These are phyloP conservation scores for Candida argentea DNA, from an alignment of 805 yeast genomes.

Conservation along the genomic window DNA sequence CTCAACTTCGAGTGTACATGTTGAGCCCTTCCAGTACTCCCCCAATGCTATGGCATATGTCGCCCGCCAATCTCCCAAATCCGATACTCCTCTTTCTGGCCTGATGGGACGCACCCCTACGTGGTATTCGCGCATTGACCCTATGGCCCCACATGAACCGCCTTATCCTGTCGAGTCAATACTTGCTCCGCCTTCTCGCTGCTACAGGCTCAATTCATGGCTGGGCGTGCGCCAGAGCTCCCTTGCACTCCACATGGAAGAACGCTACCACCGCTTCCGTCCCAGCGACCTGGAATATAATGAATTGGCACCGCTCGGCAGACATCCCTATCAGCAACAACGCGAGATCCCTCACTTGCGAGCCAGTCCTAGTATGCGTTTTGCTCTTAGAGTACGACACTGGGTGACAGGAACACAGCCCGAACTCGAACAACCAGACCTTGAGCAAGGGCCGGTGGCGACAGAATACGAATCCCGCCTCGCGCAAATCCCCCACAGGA, in stretches of 20 bases:
- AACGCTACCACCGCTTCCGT: constrained; percentile 20
- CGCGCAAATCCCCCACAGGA: not conserved
- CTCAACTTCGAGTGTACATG: no score
- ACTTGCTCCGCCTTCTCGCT: constrained; percentile 1
- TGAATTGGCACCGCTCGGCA: constrained; percentile 12
- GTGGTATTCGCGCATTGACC: no score
- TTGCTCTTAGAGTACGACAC: no score
- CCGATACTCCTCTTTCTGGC: no score
- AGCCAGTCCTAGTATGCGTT: no score
- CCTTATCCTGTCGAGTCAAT: constrained; percentile 11
- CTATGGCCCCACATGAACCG: constrained; percentile 16
- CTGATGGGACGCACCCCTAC: no score
- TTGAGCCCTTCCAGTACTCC: no score
- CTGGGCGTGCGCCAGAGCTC: constrained; percentile 7
- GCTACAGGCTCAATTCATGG: constrained; percentile 5
- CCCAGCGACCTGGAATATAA: constrained; percentile 25
- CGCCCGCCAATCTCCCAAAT: no score
- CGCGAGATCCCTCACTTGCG: not conserved
- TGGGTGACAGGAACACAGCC: constrained; percentile 1
- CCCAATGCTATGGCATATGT: no score
- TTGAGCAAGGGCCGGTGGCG: not conserved
- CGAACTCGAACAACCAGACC: not conserved
- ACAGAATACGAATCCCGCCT: constrained; percentile 1
- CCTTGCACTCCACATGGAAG: constrained; percentile 20
- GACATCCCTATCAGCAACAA: constrained; percentile 21